These are phyloP conservation scores for Malus hybrid DNA, from an alignment of 331 rosid genomes.

Conservation along the genomic window DNA sequence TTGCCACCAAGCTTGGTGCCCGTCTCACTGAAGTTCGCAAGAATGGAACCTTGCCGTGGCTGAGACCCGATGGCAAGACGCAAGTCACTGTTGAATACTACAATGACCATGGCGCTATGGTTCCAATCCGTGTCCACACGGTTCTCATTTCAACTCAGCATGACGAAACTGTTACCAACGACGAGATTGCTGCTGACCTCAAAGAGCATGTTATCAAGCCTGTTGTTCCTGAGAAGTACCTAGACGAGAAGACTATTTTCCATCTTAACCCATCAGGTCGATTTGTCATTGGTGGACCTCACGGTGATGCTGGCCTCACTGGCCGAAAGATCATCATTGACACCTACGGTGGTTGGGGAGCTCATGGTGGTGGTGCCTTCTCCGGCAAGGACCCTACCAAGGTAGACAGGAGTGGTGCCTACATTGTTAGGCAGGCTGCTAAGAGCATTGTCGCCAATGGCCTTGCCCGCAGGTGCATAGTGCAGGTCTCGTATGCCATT, in stretches of 20 bases:
- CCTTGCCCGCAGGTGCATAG: conserved; percentile 43
- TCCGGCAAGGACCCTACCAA: conserved; percentile 37
- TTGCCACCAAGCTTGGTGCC: conserved; percentile 41
- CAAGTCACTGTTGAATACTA: conserved; percentile 43
- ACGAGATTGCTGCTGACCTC: conserved; percentile 40
- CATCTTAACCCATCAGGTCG: conserved; percentile 42
- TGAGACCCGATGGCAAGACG: conserved; percentile 51
- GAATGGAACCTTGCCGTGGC: conserved; percentile 36
- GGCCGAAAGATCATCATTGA: conserved; percentile 40
- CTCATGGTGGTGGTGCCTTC: conserved; percentile 40
- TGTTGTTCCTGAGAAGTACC: conserved; percentile 31
- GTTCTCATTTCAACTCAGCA: conserved; percentile 43
- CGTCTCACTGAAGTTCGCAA: conserved; percentile 39
- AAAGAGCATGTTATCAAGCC: conserved; percentile 35
- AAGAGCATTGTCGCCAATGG: conserved; percentile 39
- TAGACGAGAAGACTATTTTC: conserved; percentile 42
- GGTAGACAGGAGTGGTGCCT: conserved; percentile 37
- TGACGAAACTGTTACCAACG: conserved; percentile 45
- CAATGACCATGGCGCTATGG: conserved; percentile 40
- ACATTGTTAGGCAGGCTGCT: conserved; percentile 40
- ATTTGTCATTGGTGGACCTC: conserved; percentile 41
- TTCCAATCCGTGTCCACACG: conserved; percentile 43
- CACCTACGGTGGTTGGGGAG: conserved; percentile 42
- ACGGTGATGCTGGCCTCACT: conserved; percentile 42
- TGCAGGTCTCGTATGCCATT: conserved; percentile 47